Percentiles rank a stretch among this genome's conserved stretches.
Evolutionary conservation across 2,329 filamentous ascomycete species (phyloP).

Genomic region (Alternaria gansuensis): DNA sequence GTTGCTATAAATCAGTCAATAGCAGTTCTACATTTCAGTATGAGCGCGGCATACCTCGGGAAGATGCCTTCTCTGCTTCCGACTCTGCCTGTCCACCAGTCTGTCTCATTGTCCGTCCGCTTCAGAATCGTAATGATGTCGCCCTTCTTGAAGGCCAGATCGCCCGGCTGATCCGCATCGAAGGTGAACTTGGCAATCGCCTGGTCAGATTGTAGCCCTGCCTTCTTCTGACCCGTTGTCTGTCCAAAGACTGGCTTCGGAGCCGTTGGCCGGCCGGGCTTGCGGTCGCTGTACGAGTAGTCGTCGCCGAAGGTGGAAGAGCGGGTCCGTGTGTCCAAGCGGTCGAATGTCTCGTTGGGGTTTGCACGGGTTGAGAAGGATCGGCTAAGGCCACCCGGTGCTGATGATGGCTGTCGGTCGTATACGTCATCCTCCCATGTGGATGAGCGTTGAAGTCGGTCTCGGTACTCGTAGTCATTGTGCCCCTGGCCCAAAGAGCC

Average conservation of each 20-base stretch:
- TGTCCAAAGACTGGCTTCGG: constrained; percentile 84
- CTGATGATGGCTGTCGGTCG: constrained; percentile 62
- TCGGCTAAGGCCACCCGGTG: constrained; percentile 50
- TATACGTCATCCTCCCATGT: constrained; percentile 82
- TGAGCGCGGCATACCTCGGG: constrained; percentile 68
- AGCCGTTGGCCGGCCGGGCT: constrained; percentile 80
- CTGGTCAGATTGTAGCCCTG: constrained; percentile 70
- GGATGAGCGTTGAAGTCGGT: constrained; percentile 67
- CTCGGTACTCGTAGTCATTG: constrained; percentile 62
- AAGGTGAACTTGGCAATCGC: constrained; percentile 93
- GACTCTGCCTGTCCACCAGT: constrained; percentile 97
- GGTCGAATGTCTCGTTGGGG: constrained; percentile 61
- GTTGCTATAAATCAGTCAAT: constrained; percentile 42
- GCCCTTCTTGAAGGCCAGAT: constrained; percentile 96
- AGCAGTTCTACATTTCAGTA: neutral
- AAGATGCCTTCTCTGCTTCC: constrained; percentile 90
- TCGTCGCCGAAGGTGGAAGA: constrained; percentile 58
- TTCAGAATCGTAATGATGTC: constrained; percentile 95
- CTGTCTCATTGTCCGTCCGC: constrained; percentile 89
- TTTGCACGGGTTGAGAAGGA: constrained; percentile 63
- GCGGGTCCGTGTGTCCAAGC: constrained; percentile 49
- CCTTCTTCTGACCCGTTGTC: constrained; percentile 58
- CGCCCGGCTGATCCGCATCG: constrained; percentile 90
- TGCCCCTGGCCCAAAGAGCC: constrained; percentile 46
- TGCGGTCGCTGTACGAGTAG: constrained; percentile 66